Evolutionary conservation across 1,284 basidiomycete genomes (phyloP).

Genomic region (Irpex rosettiformis): DNA sequence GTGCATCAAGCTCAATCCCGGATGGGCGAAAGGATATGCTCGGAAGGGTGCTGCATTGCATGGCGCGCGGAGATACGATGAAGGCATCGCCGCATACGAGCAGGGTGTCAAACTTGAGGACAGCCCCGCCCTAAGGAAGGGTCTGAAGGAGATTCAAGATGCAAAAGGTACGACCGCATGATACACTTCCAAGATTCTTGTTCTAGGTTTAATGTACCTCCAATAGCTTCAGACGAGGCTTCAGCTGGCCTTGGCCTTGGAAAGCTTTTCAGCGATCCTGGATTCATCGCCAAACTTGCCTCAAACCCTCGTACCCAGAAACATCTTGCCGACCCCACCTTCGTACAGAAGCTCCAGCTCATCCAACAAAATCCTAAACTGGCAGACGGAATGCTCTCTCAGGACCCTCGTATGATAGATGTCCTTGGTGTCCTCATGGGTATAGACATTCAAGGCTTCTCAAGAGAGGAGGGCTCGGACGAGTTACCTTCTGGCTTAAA

Average conservation of each 20-base stretch:
- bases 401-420: conserved; percentile 90
- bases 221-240: conserved; percentile 35
- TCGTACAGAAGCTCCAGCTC: conserved; percentile 68
- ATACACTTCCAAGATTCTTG: conserved; percentile 3
- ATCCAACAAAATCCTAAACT: conserved; percentile 64
- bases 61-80: conserved; percentile 75
- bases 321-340: conserved; percentile 80
- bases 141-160: conserved; percentile 82
- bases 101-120: conserved; percentile 80
- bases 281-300: conserved; percentile 80
- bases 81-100: conserved; percentile 83
- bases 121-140: conserved; percentile 80
- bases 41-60: conserved; percentile 96
- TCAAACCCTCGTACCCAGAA: conserved; percentile 83
- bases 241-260: conserved; percentile 56
- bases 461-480: conserved; percentile 81
- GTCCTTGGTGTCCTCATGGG: conserved; percentile 94
- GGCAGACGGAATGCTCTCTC: conserved; percentile 51
- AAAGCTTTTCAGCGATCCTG: conserved; percentile 85
- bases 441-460: conserved; percentile 87
- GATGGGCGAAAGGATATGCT: conserved; percentile 90
- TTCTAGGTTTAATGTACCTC: background rate
- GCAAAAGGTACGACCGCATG: conserved; percentile 58
- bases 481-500: conserved; percentile 66
- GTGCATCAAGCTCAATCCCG: conserved; percentile 77